Evolutionary conservation across 169 alveolate species (phyloP).

Genomic region (Plasmodium knowlesi): DNA sequence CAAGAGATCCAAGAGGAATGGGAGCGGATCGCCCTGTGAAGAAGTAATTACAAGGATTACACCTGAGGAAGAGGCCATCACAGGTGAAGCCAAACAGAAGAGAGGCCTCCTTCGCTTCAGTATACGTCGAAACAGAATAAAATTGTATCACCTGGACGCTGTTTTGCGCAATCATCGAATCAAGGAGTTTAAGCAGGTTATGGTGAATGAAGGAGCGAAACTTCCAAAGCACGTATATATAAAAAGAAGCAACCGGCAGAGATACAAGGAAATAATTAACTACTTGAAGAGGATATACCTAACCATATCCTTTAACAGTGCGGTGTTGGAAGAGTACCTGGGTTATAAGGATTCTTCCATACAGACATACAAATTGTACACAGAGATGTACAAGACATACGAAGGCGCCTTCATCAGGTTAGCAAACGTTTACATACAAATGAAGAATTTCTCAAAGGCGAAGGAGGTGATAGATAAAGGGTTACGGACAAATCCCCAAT

Average conservation of each 20-base stretch:
- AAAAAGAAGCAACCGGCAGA: constrained; percentile 14
- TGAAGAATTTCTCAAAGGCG: constrained; percentile 35
- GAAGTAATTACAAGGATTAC: neutral
- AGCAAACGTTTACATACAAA: constrained; percentile 46
- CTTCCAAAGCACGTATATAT: neutral
- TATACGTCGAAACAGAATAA: neutral
- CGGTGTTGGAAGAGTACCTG: constrained; percentile 19
- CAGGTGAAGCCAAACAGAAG: neutral
- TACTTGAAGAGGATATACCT: constrained; percentile 55
- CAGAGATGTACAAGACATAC: constrained; percentile 36
- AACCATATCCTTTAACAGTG: constrained; percentile 27
- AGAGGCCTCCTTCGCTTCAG: neutral
- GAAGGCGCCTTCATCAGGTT: constrained; percentile 53
- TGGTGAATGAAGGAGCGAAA: neutral
- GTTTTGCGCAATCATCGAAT: neutral
- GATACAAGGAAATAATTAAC: constrained; percentile 42
- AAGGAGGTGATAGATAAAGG: constrained; percentile 57
- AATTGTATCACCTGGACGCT: neutral
- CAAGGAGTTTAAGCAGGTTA: neutral
- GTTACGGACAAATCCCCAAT: neutral
- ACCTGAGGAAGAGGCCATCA: neutral
- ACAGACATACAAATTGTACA: constrained; percentile 37
- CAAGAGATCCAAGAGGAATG: neutral
- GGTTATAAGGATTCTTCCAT: constrained; percentile 33
- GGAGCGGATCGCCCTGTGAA: neutral